phyloP scores from a whole-genome alignment of 768 basidiomycete genomes.

The Leccinellum rugosiceps region DNA sequence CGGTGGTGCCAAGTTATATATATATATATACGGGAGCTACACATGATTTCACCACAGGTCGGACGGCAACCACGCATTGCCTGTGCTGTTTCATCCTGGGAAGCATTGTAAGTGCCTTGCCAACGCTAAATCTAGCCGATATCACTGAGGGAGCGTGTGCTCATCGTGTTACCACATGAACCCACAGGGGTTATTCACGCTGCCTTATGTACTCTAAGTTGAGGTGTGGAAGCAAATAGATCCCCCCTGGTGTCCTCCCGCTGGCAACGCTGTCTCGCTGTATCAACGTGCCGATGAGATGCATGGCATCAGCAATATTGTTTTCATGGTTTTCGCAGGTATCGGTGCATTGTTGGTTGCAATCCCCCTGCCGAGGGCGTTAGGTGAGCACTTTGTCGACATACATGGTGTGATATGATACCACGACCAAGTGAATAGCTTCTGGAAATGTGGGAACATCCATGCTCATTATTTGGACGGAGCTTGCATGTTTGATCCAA shows the following conservation, averaged over 20 bases:
- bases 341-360: constrained; percentile 37
- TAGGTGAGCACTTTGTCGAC: constrained; percentile 36
- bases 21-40: not conserved
- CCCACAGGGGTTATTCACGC: not conserved
- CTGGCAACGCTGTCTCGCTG: not conserved
- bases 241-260: not conserved
- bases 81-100: not conserved
- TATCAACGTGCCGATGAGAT: not conserved
- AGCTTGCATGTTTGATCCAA: constrained; percentile 20
- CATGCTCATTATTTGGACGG: constrained; percentile 33
- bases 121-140: not conserved
- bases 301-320: constrained; percentile 1
- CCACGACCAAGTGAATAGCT: constrained; percentile 4
- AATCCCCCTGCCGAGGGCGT: constrained; percentile 51
- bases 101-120: not conserved
- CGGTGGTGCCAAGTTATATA: not conserved
- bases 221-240: not conserved
- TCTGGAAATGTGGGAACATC: constrained; percentile 33
- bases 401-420: not conserved
- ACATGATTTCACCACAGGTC: not conserved
- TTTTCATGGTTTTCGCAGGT: constrained; percentile 36
- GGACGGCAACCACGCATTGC: not conserved
- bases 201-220: not conserved
- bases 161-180: not conserved
- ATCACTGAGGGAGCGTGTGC: not conserved